Evolutionary conservation across 352 stramenopile species (phyloP).

Genomic region (Thalassiosira exigua): DNA sequence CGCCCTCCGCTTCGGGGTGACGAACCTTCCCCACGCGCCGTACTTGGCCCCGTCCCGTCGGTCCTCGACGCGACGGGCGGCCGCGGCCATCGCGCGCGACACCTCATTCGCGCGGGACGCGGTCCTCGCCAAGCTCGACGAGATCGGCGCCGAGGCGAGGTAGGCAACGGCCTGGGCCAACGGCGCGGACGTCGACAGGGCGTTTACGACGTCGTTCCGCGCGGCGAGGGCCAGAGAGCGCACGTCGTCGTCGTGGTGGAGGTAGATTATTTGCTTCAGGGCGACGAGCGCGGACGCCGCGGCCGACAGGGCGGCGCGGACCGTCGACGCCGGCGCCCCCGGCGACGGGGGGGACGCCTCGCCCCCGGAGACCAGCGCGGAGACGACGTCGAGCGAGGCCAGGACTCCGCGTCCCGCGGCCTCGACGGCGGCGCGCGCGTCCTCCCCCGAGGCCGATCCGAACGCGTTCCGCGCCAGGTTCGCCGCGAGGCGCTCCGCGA

Average conservation of each 20-base stretch:
- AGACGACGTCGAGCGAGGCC: slow-evolving; percentile 39
- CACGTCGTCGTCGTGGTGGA: slow-evolving; percentile 47
- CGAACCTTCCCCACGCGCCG: slow-evolving; percentile 50
- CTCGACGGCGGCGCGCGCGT: slow-evolving; percentile 20
- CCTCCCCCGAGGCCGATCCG: slow-evolving; percentile 7
- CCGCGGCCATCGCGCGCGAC: slow-evolving; percentile 29
- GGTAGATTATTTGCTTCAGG: slow-evolving; percentile 53
- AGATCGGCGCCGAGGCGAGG: slow-evolving; percentile 58
- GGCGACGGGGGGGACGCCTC: slow-evolving; percentile 29
- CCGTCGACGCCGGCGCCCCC: slow-evolving; percentile 25
- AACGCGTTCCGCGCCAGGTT: slow-evolving; percentile 46
- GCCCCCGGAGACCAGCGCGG: slow-evolving; percentile 31
- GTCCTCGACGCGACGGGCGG: slow-evolving; percentile 4
- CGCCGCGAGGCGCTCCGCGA: slow-evolving; percentile 36
- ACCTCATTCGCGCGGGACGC: slow-evolving; percentile 22
- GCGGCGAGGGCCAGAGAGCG: slow-evolving; percentile 26
- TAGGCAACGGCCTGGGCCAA: slow-evolving; percentile 63
- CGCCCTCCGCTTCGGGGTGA: slow-evolving; percentile 56
- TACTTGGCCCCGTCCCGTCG: slow-evolving; percentile 40
- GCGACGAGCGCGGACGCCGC: slow-evolving; percentile 39
- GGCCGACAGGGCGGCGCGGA: slow-evolving; percentile 36
- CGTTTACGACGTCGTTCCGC: slow-evolving; percentile 57
- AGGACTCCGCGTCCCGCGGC: slow-evolving; percentile 36
- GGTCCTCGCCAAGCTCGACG: slow-evolving; percentile 37
- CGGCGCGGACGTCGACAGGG: slow-evolving; percentile 53